Conservation (phyloP, 257 asterid species). For the Fraxinus anomala region DNA sequence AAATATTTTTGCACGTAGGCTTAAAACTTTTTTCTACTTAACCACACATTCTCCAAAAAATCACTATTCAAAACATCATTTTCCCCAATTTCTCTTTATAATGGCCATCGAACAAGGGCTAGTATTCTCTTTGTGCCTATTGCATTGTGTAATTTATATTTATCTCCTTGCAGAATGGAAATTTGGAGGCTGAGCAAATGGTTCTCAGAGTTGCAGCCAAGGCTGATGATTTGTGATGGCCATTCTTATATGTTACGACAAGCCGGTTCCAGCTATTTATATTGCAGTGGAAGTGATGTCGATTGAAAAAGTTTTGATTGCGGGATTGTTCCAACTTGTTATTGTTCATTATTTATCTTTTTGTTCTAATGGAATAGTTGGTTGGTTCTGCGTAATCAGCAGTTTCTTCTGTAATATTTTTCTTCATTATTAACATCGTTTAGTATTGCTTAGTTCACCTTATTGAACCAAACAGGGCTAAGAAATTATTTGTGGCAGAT, state of each 20-base stretch:
- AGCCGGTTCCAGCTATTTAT: slow-evolving; percentile 19
- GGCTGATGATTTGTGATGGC: slow-evolving; percentile 50
- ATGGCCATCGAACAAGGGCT: too few species aligned
- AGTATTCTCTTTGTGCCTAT: background rate
- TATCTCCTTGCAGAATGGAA: slow-evolving; percentile 42
- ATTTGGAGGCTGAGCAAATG: slow-evolving; percentile 54
- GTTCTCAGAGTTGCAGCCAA: slow-evolving; percentile 43
- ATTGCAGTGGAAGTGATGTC: slow-evolving; percentile 24
- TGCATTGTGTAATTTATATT: background rate
- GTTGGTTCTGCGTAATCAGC: slow-evolving; percentile 25
- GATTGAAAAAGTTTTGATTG: slow-evolving; percentile 17
- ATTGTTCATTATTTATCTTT: background rate
- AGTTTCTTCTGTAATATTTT: background rate
- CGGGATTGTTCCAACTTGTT: background rate
- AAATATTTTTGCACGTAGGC: too few species aligned
- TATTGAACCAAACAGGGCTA: too few species aligned
- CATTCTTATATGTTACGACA: slow-evolving; percentile 14
- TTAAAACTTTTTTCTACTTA: too few species aligned
- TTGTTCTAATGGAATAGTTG: background rate
- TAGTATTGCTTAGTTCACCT: too few species aligned
- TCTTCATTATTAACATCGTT: too few species aligned
- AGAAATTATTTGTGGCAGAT: slow-evolving; percentile 59
- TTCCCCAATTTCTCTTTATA: too few species aligned
- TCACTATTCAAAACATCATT: too few species aligned
- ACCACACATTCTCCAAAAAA: too few species aligned